Base-by-base conservation (phyloP, 1,284 basidiomycete genomes). In the Pseudozyma pruni region DNA sequence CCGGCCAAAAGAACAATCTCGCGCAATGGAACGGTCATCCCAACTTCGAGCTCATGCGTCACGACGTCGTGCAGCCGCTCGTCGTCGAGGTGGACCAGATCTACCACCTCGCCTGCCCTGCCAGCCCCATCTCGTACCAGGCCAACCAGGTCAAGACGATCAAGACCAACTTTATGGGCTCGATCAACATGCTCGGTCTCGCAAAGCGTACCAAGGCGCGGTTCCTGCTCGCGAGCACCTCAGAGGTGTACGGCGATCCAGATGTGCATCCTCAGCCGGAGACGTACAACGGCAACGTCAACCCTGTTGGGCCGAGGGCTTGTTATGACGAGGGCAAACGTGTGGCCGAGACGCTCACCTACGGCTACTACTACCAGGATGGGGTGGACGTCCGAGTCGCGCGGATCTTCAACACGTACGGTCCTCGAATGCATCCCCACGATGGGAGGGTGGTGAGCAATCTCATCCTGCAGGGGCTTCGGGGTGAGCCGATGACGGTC, bases 371-470 rank as follows among this genome's bases (percentile, higher is more conserved):
- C 74, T 88, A 91, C 60, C 94, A 96, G 83, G 93, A 98, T 80
- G 89, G 89, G 53, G 94, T 98, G 58, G 92, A 97, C 74, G 92
- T 98, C 46, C 37, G 76, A 4, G 74, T 78, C 1, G 76, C 76
- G 19, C 45, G 76, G 3, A 78, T 78, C 46, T 78, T 78, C 45
- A 78, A 78, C 42, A 76, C 74, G 5, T 76, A 61, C 16, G 57
- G 53, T 17, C 82, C 83, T 1, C 50, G 83, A 39, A 94, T 96
- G 94, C 94, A 95, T 85, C 92, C 94, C 2, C 89, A 89, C 80
- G 95, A 98, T 80, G 95, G 95, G 22, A 91, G 95, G 58, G 93
- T 98, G 58, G 95, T 98, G 32, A 95, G 93, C 81, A 98, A 98
- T 85, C 97, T 98, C 84, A 95, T 97, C 81, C 90, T 97, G 53